Evolutionary conservation across 2,329 filamentous ascomycete genomes (phyloP).

Genomic region (Neonectria neomacrospora): DNA sequence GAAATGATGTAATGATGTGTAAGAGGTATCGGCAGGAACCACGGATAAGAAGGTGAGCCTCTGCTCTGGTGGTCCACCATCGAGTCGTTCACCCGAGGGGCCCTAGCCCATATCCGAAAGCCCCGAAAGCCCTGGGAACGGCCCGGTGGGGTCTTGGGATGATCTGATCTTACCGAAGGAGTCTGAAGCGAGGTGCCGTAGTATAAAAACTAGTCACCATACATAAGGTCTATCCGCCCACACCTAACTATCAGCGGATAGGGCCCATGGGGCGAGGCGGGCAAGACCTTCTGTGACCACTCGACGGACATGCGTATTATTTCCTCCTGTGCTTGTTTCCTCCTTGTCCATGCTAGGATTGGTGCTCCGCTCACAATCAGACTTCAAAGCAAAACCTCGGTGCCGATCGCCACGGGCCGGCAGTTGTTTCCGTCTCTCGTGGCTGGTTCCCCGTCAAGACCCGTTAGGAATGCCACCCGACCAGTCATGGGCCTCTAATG

Average conservation of each 20-base stretch:
- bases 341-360: background rate
- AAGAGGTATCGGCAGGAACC: constrained; percentile 28
- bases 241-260: background rate
- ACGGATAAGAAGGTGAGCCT: constrained; percentile 31
- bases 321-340: background rate
- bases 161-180: constrained; percentile 8
- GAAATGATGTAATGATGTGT: constrained; percentile 34
- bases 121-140: constrained; percentile 14
- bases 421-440: constrained; percentile 8
- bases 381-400: background rate
- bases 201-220: constrained; percentile 1
- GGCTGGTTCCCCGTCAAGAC: constrained; percentile 2
- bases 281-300: background rate
- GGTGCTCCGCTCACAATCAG: constrained; percentile 6
- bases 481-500: constrained; percentile 1
- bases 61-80: constrained; percentile 6
- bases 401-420: constrained; percentile 10
- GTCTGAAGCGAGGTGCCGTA: background rate
- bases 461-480: background rate
- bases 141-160: constrained; percentile 4
- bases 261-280: background rate
- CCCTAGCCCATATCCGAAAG: constrained; percentile 8
- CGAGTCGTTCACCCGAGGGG: constrained; percentile 9
- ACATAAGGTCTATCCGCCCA: background rate
- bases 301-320: background rate